phyloP scores from a whole-genome alignment of 106 monocot genomes.

The Xerophyta viscosa region DNA sequence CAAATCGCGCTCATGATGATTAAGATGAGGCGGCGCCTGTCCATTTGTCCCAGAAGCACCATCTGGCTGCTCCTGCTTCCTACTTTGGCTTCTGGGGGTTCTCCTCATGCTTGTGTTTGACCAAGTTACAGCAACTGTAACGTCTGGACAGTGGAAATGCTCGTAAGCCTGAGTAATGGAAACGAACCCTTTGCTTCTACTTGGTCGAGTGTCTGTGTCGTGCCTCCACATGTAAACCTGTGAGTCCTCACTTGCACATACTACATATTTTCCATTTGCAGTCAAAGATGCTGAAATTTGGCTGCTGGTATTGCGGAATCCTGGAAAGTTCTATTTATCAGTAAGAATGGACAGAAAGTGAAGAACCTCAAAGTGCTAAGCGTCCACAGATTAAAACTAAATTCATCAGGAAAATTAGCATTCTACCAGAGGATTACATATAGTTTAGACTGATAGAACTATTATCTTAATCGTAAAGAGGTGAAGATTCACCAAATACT shows the following conservation, averaged over 20 bases:
- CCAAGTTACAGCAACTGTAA: constrained; percentile 55
- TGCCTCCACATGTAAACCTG: constrained; percentile 64
- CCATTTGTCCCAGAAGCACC: neutral
- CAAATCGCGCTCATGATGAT: neutral
- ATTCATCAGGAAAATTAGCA: too few species aligned
- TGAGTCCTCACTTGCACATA: constrained; percentile 66
- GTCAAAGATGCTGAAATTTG: constrained; percentile 57
- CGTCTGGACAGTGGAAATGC: constrained; percentile 50
- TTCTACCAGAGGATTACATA: too few species aligned
- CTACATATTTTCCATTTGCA: constrained; percentile 43
- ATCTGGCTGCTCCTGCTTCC: constrained; percentile 4
- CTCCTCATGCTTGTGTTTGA: constrained; percentile 5
- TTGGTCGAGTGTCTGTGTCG: constrained; percentile 26
- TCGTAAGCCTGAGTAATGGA: constrained; percentile 41
- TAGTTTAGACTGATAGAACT: too few species aligned
- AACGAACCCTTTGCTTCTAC: constrained; percentile 22
- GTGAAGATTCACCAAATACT: too few species aligned
- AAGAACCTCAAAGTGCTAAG: neutral
- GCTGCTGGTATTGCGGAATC: constrained; percentile 55
- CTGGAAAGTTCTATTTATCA: constrained; percentile 8
- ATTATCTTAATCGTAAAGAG: too few species aligned
- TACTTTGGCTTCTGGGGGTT: neutral
- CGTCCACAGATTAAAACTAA: neutral
- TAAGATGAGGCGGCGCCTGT: neutral
- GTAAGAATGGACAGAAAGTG: neutral